Evolutionary conservation across 768 basidiomycete species (phyloP).

Genomic region (Postia placenta): DNA sequence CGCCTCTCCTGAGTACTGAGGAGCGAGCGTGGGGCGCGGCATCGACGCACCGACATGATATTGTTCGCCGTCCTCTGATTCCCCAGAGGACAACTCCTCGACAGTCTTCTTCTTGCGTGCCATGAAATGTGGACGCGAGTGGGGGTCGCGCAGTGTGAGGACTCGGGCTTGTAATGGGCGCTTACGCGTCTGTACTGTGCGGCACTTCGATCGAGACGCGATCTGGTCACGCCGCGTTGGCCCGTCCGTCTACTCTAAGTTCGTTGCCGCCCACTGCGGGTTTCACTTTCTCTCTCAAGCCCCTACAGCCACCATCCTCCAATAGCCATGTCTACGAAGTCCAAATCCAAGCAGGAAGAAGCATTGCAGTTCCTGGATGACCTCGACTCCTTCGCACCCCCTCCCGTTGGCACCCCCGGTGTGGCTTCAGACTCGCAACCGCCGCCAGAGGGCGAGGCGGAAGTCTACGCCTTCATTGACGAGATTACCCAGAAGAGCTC

Average conservation of each 20-base stretch:
- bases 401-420: conserved; percentile 17
- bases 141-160: too few relatives aligned
- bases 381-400: conserved; percentile 66
- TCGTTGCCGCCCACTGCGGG: not conserved
- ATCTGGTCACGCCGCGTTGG: not conserved
- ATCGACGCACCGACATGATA: conserved; percentile 12
- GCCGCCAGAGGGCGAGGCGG: conserved; percentile 54
- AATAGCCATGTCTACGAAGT: conserved; percentile 32
- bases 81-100: not conserved
- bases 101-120: conserved; percentile 8
- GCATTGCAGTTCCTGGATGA: conserved; percentile 92
- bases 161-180: not conserved
- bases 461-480: conserved; percentile 89
- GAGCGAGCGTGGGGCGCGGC: too few relatives aligned
- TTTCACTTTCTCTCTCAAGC: not conserved
- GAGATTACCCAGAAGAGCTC: conserved; percentile 91
- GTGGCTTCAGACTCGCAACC: conserved; percentile 19
- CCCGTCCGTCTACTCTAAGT: not conserved
- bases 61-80: conserved; percentile 9
- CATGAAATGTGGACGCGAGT: too few relatives aligned
- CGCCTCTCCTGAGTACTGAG: not conserved
- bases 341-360: conserved; percentile 81
- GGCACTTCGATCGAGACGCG: not conserved
- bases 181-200: not conserved
- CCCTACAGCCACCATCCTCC: not conserved